phyloP scores from a whole-genome alignment of 345 rosid genomes.

The Anastatica hierochuntica region DNA sequence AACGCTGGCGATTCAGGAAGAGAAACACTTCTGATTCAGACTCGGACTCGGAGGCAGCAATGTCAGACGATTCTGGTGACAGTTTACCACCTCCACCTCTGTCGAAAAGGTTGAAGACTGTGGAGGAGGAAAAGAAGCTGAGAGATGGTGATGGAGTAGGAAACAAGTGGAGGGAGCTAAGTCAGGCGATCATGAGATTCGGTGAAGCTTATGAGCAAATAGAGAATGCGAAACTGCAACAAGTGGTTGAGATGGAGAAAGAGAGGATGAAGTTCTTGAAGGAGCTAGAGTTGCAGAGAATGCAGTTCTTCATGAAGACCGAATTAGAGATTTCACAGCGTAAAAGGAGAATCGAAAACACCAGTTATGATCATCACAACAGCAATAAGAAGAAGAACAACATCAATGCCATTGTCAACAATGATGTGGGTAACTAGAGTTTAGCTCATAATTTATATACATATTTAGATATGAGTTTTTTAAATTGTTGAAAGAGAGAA shows the following conservation, averaged over 20 bases:
- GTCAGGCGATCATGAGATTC: slow-evolving; percentile 51
- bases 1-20: slow-evolving; percentile 38
- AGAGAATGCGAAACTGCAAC: slow-evolving; percentile 68
- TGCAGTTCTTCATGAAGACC: slow-evolving; percentile 75
- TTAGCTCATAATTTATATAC: slow-evolving; percentile 12
- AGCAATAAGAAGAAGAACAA: slow-evolving; percentile 16
- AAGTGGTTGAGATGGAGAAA: slow-evolving; percentile 92
- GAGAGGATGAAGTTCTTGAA: slow-evolving; percentile 79
- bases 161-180: slow-evolving; percentile 41
- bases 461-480: not conserved
- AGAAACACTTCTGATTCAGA: slow-evolving; percentile 27
- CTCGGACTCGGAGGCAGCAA: slow-evolving; percentile 29
- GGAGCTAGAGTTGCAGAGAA: slow-evolving; percentile 83
- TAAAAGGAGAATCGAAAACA: slow-evolving; percentile 33
- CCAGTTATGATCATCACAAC: slow-evolving; percentile 32
- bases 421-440: slow-evolving; percentile 25
- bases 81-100: slow-evolving; percentile 38
- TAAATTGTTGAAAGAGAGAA: slow-evolving; percentile 14
- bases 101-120: slow-evolving; percentile 22
- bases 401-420: slow-evolving; percentile 24
- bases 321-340: slow-evolving; percentile 59
- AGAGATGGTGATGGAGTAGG: slow-evolving; percentile 15
- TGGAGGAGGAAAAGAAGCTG: not conserved
- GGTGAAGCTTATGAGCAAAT: slow-evolving; percentile 81
- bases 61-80: slow-evolving; percentile 36